Percentiles rank a stretch among this genome's conserved stretches.
Conservation (phyloP, 75 land plant species). For the Chamaecyparis obtusa region DNA sequence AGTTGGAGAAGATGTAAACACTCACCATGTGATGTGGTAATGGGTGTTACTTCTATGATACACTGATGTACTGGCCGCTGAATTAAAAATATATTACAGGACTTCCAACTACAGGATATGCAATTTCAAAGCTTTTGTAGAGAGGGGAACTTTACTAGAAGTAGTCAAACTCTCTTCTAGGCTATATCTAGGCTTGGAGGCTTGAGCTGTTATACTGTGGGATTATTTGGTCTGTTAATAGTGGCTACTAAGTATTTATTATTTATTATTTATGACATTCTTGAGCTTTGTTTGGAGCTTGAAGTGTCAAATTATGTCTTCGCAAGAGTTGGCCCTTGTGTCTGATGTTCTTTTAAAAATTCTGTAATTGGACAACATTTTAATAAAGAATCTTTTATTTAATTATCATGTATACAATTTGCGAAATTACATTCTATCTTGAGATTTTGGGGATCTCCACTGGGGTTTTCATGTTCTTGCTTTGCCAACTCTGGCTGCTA, state of each 20-base stretch:
- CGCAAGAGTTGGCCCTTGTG: background rate
- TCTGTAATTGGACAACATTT: background rate
- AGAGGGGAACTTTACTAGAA: conserved; percentile 2
- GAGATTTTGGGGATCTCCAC: background rate
- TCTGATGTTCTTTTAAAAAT: background rate
- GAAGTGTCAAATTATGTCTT: conserved; percentile 5
- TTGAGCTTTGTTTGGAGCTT: conserved; percentile 11
- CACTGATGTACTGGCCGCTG: background rate
- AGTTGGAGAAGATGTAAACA: background rate
- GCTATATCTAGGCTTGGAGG: background rate
- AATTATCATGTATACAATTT: background rate
- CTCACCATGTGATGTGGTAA: conserved; percentile 5
- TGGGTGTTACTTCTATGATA: background rate
- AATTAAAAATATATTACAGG: conserved; percentile 1
- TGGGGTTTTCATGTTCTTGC: background rate
- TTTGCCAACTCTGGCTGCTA: too few species aligned
- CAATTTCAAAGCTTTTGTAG: conserved; percentile 7
- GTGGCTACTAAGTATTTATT: background rate
- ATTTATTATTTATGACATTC: background rate
- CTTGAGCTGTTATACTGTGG: background rate
- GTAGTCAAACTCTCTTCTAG: conserved; percentile 6
- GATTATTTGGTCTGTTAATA: conserved; percentile 4
- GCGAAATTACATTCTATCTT: background rate
- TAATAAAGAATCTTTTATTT: background rate
- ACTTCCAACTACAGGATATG: conserved; percentile 4